phyloP scores from a whole-genome alignment of 2,329 filamentous ascomycete genomes.

The Talaromyces atroroseus region DNA sequence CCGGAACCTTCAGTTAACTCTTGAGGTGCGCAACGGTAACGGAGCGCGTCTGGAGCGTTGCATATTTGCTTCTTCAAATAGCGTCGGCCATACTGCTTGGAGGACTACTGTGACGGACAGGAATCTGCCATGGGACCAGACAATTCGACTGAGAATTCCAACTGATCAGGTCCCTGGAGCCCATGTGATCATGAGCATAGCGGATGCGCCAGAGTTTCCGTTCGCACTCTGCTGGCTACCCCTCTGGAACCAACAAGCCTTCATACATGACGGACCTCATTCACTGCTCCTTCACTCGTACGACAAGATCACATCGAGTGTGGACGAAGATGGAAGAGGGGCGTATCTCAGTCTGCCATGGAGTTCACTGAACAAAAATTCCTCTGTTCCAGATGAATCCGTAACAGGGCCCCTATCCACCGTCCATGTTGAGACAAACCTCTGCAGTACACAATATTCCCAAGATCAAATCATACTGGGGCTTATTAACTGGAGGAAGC shows the following conservation, averaged over 20 bases:
- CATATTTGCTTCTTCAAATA: slow-evolving; percentile 81
- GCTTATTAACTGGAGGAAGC: slow-evolving; percentile 79
- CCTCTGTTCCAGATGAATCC: slow-evolving; percentile 63
- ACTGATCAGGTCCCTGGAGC: slow-evolving; percentile 73
- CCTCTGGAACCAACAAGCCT: slow-evolving; percentile 86
- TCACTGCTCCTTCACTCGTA: slow-evolving; percentile 79
- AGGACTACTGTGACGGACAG: slow-evolving; percentile 75
- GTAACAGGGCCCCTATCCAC: slow-evolving; percentile 74
- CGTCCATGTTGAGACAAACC: slow-evolving; percentile 73
- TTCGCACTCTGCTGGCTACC: slow-evolving; percentile 93
- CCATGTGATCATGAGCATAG: slow-evolving; percentile 84
- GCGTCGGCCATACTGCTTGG: slow-evolving; percentile 74
- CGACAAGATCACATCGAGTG: slow-evolving; percentile 79
- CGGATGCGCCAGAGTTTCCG: slow-evolving; percentile 78
- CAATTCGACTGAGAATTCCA: slow-evolving; percentile 71
- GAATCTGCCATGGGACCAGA: slow-evolving; percentile 82
- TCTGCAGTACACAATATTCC: slow-evolving; percentile 92
- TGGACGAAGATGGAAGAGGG: slow-evolving; percentile 62
- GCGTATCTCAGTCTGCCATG: slow-evolving; percentile 84
- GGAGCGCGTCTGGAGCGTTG: slow-evolving; percentile 83
- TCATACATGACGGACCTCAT: slow-evolving; percentile 79
- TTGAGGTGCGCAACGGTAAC: slow-evolving; percentile 75
- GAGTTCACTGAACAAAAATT: slow-evolving; percentile 62
- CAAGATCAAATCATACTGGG: slow-evolving; percentile 84
- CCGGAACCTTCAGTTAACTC: slow-evolving; percentile 74